Percentiles rank a stretch among this genome's conserved stretches.
These are phyloP conservation scores for Dipteronia sinensis DNA, from an alignment of 345 rosid genomes.

Conservation along the genomic window DNA sequence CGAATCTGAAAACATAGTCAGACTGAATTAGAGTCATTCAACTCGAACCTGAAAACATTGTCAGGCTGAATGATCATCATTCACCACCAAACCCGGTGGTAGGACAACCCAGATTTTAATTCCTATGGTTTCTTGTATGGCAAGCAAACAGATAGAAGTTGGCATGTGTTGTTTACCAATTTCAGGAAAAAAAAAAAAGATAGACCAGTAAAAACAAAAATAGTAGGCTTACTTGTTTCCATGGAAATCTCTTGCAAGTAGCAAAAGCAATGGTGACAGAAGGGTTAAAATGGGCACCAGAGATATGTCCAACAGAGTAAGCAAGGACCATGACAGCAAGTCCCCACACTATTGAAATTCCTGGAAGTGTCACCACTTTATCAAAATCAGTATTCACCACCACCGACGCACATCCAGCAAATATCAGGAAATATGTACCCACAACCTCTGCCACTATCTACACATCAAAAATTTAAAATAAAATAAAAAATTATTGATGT, in stretches of 20 bases:
- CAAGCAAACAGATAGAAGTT: background rate
- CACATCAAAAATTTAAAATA: background rate
- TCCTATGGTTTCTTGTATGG: background rate
- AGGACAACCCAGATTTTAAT: background rate
- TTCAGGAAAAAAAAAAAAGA: background rate
- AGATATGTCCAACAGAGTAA: slow-evolving; percentile 90
- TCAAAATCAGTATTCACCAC: slow-evolving; percentile 66
- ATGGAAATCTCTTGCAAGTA: slow-evolving; percentile 73
- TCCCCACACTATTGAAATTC: slow-evolving; percentile 87
- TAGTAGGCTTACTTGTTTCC: slow-evolving; percentile 54
- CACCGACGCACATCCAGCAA: slow-evolving; percentile 84
- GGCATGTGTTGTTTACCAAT: slow-evolving; percentile 13
- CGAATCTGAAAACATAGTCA: too few species aligned
- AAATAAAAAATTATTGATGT: background rate
- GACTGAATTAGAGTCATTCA: too few species aligned
- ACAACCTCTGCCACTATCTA: slow-evolving; percentile 74
- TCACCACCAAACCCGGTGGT: too few species aligned
- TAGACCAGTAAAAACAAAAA: background rate
- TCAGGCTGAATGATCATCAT: too few species aligned
- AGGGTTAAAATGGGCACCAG: slow-evolving; percentile 97
- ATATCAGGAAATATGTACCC: slow-evolving; percentile 93
- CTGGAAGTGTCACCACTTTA: slow-evolving; percentile 66
- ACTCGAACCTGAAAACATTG: too few species aligned
- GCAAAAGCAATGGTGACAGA: slow-evolving; percentile 96
- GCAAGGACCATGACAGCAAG: slow-evolving; percentile 82